These are phyloP conservation scores for Meredithiella fracta DNA, from an alignment of 2,329 filamentous ascomycete species.

Conservation along the genomic window DNA sequence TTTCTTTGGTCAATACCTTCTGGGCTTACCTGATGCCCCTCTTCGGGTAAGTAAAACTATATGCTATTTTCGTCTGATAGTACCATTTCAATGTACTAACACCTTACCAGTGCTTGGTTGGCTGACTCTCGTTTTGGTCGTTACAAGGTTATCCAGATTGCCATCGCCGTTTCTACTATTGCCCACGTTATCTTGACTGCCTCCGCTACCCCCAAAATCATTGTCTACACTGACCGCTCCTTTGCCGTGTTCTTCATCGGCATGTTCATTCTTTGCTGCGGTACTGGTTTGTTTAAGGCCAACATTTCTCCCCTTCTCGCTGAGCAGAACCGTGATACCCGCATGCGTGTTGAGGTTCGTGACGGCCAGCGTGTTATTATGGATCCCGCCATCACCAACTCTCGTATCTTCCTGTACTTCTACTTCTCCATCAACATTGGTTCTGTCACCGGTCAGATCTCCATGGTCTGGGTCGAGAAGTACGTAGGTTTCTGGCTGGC, in stretches of 20 bases:
- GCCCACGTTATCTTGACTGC: constrained; percentile 51
- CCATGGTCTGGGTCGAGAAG: constrained; percentile 59
- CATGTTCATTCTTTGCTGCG: constrained; percentile 36
- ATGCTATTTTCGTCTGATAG: neutral
- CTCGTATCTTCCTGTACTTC: constrained; percentile 50
- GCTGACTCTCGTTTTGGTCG: constrained; percentile 58
- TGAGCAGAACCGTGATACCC: constrained; percentile 48
- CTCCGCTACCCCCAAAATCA: constrained; percentile 46
- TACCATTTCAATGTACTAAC: neutral
- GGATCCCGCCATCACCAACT: constrained; percentile 51
- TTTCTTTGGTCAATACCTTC: constrained; percentile 40
- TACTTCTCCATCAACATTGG: constrained; percentile 48
- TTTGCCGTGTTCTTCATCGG: constrained; percentile 55
- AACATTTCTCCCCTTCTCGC: constrained; percentile 60
- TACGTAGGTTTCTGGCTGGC: constrained; percentile 63
- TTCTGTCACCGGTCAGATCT: constrained; percentile 41
- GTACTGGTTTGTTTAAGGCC: constrained; percentile 67
- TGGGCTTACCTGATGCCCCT: constrained; percentile 46
- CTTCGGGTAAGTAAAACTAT: constrained; percentile 28
- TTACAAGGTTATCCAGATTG: constrained; percentile 55
- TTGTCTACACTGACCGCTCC: constrained; percentile 38
- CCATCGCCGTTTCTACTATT: constrained; percentile 46
- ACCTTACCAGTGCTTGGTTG: constrained; percentile 28
- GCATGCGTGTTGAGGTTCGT: constrained; percentile 38
- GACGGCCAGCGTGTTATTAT: constrained; percentile 52